A percentile compares a stretch with the other conserved stretches of the same genome.
Evolutionary conservation across 1,139 yeast genomes (phyloP).

Genomic region (Pichia sp.): DNA sequence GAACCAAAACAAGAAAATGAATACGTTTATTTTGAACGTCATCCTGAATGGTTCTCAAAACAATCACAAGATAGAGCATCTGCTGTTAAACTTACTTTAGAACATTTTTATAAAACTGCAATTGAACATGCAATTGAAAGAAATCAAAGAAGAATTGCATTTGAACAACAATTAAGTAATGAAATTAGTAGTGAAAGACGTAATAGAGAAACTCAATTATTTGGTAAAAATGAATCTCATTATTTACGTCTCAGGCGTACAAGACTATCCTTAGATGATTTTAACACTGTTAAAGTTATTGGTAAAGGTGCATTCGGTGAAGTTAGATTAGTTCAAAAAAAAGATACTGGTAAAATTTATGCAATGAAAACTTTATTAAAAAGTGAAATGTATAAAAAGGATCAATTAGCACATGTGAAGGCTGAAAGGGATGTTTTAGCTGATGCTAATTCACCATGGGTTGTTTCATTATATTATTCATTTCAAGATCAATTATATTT

Average conservation of each 20-base stretch:
- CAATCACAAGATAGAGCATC: conserved; percentile 68
- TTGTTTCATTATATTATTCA: conserved; percentile 71
- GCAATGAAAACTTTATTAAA: conserved; percentile 79
- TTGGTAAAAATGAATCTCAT: conserved; percentile 74
- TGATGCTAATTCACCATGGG: conserved; percentile 85
- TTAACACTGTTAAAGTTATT: conserved; percentile 71
- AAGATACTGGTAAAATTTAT: conserved; percentile 74
- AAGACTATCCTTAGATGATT: conserved; percentile 65
- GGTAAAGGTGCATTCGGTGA: conserved; percentile 89
- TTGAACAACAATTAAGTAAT: conserved; percentile 59
- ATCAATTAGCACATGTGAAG: conserved; percentile 76
- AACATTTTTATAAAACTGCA: conserved; percentile 69
- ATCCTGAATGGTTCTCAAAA: conserved; percentile 69
- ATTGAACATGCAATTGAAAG: conserved; percentile 77
- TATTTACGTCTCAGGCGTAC: conserved; percentile 71
- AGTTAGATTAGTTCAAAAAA: conserved; percentile 74
- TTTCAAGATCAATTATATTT: conserved; percentile 73
- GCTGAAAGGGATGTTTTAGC: conserved; percentile 84
- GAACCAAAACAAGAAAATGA: conserved; percentile 16
- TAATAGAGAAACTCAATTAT: conserved; percentile 60
- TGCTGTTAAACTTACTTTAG: conserved; percentile 63
- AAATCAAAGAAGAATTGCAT: conserved; percentile 67
- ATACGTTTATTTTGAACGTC: conserved; percentile 75
- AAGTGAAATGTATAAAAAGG: conserved; percentile 78
- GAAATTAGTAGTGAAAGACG: conserved; percentile 70